These are phyloP conservation scores for Amanita exitialis DNA, from an alignment of 768 basidiomycete genomes.

Conservation along the genomic window DNA sequence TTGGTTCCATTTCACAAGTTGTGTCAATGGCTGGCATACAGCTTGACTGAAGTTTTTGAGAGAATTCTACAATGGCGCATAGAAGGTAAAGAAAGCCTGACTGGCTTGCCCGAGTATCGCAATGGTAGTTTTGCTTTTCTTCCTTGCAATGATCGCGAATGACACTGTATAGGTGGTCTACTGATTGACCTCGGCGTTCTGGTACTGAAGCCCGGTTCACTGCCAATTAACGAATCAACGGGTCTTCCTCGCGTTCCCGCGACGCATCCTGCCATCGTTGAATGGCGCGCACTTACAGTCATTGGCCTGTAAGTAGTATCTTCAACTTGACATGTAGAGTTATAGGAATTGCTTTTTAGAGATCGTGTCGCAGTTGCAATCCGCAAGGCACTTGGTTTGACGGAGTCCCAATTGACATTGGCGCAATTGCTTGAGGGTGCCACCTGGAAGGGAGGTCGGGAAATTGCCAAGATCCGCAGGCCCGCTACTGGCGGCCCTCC, in stretches of 20 bases:
- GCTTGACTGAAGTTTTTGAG: conserved; percentile 77
- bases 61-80: conserved; percentile 70
- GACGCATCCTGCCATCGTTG: conserved; percentile 85
- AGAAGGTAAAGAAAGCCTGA: conserved; percentile 77
- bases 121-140: conserved; percentile 44
- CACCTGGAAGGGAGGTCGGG: conserved; percentile 95
- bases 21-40: conserved; percentile 90
- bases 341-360: conserved; percentile 25
- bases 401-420: conserved; percentile 47
- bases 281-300: conserved; percentile 96
- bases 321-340: background rate
- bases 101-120: conserved; percentile 91
- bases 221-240: conserved; percentile 40
- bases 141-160: background rate
- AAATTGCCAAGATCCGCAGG: conserved; percentile 75
- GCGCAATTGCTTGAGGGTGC: conserved; percentile 91
- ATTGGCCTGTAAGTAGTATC: conserved; percentile 63
- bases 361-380: conserved; percentile 73
- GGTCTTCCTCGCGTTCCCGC: conserved; percentile 57
- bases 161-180: conserved; percentile 55
- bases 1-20: conserved; percentile 96
- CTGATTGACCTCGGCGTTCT: conserved; percentile 79
- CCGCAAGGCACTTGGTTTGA: conserved; percentile 44
- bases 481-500: conserved; percentile 73
- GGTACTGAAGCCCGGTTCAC: conserved; percentile 44